Conservation (phyloP, 164 flowering plant genomes). For the Liriodendron chinense region DNA sequence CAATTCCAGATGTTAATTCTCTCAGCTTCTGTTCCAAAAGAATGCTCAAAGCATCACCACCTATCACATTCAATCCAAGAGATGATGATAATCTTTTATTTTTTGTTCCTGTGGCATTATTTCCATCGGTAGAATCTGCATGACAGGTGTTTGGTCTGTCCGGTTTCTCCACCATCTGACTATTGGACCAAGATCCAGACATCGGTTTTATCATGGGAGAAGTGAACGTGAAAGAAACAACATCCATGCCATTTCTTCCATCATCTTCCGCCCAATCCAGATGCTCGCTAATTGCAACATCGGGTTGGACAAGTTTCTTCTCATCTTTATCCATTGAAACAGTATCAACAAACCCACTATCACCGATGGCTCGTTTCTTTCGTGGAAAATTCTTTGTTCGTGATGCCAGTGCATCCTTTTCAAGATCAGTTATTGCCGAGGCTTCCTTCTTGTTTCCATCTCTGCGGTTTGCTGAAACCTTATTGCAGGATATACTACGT, state of each 20-base stretch:
- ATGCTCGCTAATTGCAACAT: constrained; percentile 11
- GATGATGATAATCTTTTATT: constrained; percentile 33
- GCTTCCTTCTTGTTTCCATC: constrained; percentile 44
- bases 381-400: constrained; percentile 42
- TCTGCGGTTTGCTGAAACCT: constrained; percentile 36
- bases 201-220: constrained; percentile 55
- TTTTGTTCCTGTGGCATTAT: too few species aligned
- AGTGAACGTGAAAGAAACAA: constrained; percentile 91
- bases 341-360: constrained; percentile 25
- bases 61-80: constrained; percentile 45
- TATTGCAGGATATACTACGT: constrained; percentile 33
- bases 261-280: constrained; percentile 1
- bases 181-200: constrained; percentile 24
- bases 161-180: constrained; percentile 20
- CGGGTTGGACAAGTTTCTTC: constrained; percentile 14
- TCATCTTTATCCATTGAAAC: constrained; percentile 24
- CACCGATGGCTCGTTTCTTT: constrained; percentile 56
- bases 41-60: constrained; percentile 74
- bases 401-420: constrained; percentile 32
- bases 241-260: constrained; percentile 64
- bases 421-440: constrained; percentile 33
- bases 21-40: constrained; percentile 81
- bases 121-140: constrained; percentile 35
- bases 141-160: constrained; percentile 4
- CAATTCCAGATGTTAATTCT: constrained; percentile 54